Evolutionary conservation across 352 stramenopile genomes (phyloP).

Genomic region (Phytopythium litorale): DNA sequence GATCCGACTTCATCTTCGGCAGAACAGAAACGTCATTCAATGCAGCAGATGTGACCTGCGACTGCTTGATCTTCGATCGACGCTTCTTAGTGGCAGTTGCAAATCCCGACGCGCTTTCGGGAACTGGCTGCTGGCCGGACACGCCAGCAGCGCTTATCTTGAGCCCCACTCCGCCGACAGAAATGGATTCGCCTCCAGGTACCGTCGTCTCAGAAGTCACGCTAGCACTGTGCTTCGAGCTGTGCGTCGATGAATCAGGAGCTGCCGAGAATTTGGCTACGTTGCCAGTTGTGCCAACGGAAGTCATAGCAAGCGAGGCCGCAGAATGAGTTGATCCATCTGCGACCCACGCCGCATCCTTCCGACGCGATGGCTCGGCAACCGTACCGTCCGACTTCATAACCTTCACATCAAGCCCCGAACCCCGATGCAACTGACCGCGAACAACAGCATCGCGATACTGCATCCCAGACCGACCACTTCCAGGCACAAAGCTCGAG

Average conservation of each 20-base stretch:
- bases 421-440: too few species aligned
- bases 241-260: background rate
- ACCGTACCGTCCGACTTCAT: too few species aligned
- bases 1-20: background rate
- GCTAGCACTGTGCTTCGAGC: background rate
- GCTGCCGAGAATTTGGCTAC: background rate
- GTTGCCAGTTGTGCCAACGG: background rate
- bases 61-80: background rate
- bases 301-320: background rate
- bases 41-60: background rate
- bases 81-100: constrained; percentile 1
- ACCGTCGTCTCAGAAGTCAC: background rate
- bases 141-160: background rate
- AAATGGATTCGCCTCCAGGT: background rate
- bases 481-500: background rate
- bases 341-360: background rate
- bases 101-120: background rate
- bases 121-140: background rate
- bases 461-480: background rate
- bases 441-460: constrained; percentile 4
- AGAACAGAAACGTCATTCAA: background rate
- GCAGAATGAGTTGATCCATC: background rate
- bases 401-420: too few species aligned
- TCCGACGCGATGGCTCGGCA: background rate
- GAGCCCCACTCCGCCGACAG: too few species aligned